Base-by-base conservation (phyloP, 345 rosid genomes). In the Schrenkiella parvula region DNA sequence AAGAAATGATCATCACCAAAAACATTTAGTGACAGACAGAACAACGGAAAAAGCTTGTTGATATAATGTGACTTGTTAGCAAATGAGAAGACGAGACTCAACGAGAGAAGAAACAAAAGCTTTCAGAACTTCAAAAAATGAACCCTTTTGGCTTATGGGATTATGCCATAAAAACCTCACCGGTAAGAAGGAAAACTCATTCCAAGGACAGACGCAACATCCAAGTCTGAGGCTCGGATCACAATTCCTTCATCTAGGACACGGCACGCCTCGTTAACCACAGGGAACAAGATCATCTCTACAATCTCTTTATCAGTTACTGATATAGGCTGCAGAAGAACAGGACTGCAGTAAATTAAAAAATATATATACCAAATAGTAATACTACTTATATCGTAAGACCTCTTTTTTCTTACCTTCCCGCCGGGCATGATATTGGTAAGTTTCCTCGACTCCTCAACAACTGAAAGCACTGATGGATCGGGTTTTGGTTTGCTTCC, bases 151-250 rank as follows among this genome's bases (percentile, higher is more conserved):
- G 19, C 57, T 31, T n/a, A 39, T 19, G 61, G 34, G 68, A 60
- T 18, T 61, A 52, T 42, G 48, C 25, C 15, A 53, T 53, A 17
- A 12, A 75, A 21, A 28, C 65, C 86, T 83, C 65, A 95, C 99
- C 90, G 92, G 70, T 88, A 91, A 79, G 91, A 84, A 58, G 99
- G 99, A 81, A 95, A 95, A 72, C 97, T 89, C 97, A 95, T 91
- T 78, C 99, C 99, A 44, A 91, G 93, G 19, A 95, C 90, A 74
- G 97, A 88, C 21, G 96, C 89, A 54, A 85, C 82, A 80, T 95
- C 99, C 43, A 91, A 88, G 83, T 95, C 97, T 23, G 97, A 82
- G 2, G 96, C 91, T 75, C 88, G 84, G 78, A 91, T 81, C 32
- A 95, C 95, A 10, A 95, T 68, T 52, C 84, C 91, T 80, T 95